Base-by-base conservation (phyloP, 2,329 filamentous ascomycete genomes). In the Parastagonospora nodorum region DNA sequence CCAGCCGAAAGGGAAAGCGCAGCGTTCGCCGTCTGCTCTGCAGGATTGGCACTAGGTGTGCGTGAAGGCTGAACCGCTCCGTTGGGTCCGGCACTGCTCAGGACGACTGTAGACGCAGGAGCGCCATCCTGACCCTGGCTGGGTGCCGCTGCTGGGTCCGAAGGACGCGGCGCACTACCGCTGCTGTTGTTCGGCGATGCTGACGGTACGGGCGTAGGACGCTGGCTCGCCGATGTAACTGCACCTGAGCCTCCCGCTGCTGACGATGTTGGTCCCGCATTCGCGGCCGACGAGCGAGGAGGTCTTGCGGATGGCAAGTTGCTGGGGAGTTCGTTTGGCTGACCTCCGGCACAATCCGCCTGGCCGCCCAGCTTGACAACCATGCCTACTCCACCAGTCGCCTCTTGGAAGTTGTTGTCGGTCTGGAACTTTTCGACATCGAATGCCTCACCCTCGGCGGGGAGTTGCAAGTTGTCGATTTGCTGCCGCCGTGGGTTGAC, bases 331-430 rank as follows among this genome's bases (percentile, higher is more conserved):
- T 19, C 35, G 29, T 54, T 50, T 5, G 58, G 45, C 12, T 39
- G 19, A 8, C 50, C 51, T 4, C 51, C 48, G 8, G 35, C 60
- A 41, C 63, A 66, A 12, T 59, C 41, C 5, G 56, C 61, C n/a
- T 42, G 37, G 19, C 68, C 67, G 12, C 67, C 66, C 28, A 73
- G 41, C 49, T 67, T 61, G n/a, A 72, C 68, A 2, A 67, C 62
- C 68, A 73, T 72, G 1, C 60, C 66, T 2, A 72, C 50, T 4
- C 70, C 70, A 3, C 65, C 70, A n/a, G 44, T 41, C 8, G 70
- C 44, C 46, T 70, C 64, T 0, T 42, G 28, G 6, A 72, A 49
- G 1, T 62, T 68, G 44, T 73, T 72, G 5, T 69, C 63, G 12
- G 50, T 48, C 48, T 69, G 60, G 40, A 72, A 73, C 39, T 62